These are phyloP conservation scores for Pseudogymnoascus sp. DNA, from an alignment of 2,329 filamentous ascomycete genomes.

Conservation along the genomic window DNA sequence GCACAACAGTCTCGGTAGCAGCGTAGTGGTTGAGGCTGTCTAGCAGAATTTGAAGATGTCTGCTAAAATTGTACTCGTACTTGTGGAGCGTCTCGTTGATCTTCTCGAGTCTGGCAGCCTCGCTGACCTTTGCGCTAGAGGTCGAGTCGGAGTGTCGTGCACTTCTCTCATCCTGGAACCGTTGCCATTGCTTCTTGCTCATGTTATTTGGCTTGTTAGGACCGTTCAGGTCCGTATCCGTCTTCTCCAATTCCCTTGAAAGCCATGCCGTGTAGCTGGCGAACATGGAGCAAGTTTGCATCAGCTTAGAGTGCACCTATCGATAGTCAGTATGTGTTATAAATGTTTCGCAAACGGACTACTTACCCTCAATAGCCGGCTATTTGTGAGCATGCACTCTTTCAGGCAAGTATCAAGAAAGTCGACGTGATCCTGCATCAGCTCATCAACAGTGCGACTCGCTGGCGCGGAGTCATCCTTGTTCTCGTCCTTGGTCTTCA, in stretches of 20 bases:
- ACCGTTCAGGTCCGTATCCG: slow-evolving; percentile 68
- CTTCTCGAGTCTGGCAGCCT: slow-evolving; percentile 28
- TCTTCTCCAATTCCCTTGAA: slow-evolving; percentile 73
- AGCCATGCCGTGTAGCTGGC: slow-evolving; percentile 83
- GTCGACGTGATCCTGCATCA: slow-evolving; percentile 99
- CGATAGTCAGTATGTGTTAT: neutral
- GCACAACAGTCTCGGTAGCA: slow-evolving; percentile 90
- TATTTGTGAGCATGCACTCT: slow-evolving; percentile 98
- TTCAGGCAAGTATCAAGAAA: slow-evolving; percentile 97
- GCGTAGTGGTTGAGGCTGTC: slow-evolving; percentile 96
- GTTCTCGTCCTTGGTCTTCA: slow-evolving; percentile 54
- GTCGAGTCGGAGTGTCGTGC: slow-evolving; percentile 32
- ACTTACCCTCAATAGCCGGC: slow-evolving; percentile 76
- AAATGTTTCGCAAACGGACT: slow-evolving; percentile 23
- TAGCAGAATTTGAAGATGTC: slow-evolving; percentile 86
- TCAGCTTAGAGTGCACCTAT: slow-evolving; percentile 93
- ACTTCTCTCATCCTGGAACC: slow-evolving; percentile 44
- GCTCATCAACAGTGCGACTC: slow-evolving; percentile 78
- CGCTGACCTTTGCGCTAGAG: slow-evolving; percentile 14
- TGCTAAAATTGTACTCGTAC: slow-evolving; percentile 88
- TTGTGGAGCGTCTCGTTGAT: slow-evolving; percentile 80
- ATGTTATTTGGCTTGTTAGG: slow-evolving; percentile 50
- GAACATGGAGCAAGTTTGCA: slow-evolving; percentile 93
- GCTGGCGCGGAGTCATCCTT: slow-evolving; percentile 30
- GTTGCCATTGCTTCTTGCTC: slow-evolving; percentile 53